A percentile compares a stretch with the other conserved stretches of the same genome.
phyloP scores from a whole-genome alignment of 257 asterid species.

The Rhazya stricta region DNA sequence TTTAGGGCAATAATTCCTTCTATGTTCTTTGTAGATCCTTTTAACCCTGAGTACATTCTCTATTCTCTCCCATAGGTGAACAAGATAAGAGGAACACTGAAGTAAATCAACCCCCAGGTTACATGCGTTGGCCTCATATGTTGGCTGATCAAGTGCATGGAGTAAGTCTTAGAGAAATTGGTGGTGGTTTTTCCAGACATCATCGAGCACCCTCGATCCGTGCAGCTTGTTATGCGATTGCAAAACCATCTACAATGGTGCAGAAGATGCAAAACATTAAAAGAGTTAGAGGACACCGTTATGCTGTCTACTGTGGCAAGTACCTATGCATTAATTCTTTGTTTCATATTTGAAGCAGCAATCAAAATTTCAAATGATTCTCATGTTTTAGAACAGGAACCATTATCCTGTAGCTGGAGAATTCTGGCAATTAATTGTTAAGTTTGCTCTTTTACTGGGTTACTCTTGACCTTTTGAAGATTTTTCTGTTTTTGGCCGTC shows the following conservation, averaged over 20 bases:
- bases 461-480: not conserved
- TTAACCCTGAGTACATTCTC: slow-evolving; percentile 27
- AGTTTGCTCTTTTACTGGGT: not conserved
- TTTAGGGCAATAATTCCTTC: not conserved
- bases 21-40: slow-evolving; percentile 13
- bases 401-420: not conserved
- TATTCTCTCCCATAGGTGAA: slow-evolving; percentile 54
- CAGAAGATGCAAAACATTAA: slow-evolving; percentile 80
- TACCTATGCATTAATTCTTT: not conserved
- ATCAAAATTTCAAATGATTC: not conserved
- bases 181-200: slow-evolving; percentile 92
- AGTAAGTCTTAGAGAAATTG: slow-evolving; percentile 80
- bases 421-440: not conserved
- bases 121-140: slow-evolving; percentile 95
- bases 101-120: slow-evolving; percentile 46
- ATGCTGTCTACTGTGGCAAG: slow-evolving; percentile 94
- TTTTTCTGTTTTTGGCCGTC: not conserved
- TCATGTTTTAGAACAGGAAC: too few relatives aligned
- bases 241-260: slow-evolving; percentile 92
- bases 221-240: slow-evolving; percentile 90
- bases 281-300: slow-evolving; percentile 79
- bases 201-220: slow-evolving; percentile 90
- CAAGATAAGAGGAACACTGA: slow-evolving; percentile 38
- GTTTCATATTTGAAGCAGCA: not conserved
- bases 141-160: slow-evolving; percentile 87